Base-by-base conservation (phyloP, 768 basidiomycete species). In the Kwoniella europaea region DNA sequence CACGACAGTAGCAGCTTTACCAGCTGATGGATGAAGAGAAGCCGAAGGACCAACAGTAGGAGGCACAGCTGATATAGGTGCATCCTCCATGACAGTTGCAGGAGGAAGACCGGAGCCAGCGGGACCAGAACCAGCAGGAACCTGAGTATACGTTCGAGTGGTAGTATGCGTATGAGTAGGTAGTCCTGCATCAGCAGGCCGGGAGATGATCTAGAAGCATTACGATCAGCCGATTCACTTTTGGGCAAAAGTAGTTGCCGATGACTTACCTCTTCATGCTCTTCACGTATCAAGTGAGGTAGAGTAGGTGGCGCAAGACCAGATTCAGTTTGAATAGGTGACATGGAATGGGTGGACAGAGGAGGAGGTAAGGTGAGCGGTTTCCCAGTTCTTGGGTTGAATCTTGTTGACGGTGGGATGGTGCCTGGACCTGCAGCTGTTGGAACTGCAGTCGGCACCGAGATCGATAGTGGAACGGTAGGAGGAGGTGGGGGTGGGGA, bases 301-400 rank as follows among this genome's bases (percentile, higher is more conserved):
- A 46, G 61, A 10, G 50, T 24, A 18, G 76, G 68, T 53, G 54
- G 69, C 56, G 69, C 72, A 7, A 41, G 42, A 24, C 50, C 65
- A 43, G 52, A 41, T 6, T 71, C 69, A 6, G 71, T 65, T 27
- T 65, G 64, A 44, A 80, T 80, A 16, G 75, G 76, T 5, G 76
- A 78, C 56, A 70, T 67, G 15, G 76, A 57, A 70, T 63, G 46
- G 71, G 72, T 24, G 4, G 79, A 80, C 1, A 78, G 74, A 10
- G 76, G 67, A 52, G 71, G 54, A 41, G 78, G 78, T 22, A 78
- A 43, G 50, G 71, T 68, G 16, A 80, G 60, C 18, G 72, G 72
- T 63, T 76, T 78, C 13, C 79, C 79, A 22, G 79, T 80, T 27
- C 74, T 72, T 42, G 77, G 79, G 50, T 80, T 80, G 63, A 80